A percentile compares a stretch with the other conserved stretches of the same genome.
Conservation (phyloP, 2,329 filamentous ascomycete species). For the Pestalotiopsis sp. region DNA sequence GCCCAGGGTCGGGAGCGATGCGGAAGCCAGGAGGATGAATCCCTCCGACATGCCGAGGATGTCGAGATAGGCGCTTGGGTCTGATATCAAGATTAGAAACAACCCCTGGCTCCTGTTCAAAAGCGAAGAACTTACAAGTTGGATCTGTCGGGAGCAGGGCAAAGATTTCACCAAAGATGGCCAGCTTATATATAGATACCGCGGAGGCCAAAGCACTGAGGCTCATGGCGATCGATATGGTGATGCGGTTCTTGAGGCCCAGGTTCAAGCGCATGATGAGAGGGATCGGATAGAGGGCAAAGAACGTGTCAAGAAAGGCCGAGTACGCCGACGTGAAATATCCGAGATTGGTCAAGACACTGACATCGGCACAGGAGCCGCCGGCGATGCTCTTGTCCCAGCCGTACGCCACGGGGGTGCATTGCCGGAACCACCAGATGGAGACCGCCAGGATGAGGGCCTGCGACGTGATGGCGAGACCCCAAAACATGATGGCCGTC, state of each 20-base stretch:
- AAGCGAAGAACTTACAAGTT: constrained; percentile 27
- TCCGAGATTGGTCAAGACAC: constrained; percentile 25
- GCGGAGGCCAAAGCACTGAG: constrained; percentile 29
- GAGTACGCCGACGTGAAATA: constrained; percentile 34
- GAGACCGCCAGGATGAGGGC: constrained; percentile 31
- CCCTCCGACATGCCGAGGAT: constrained; percentile 30
- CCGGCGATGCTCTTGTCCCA: not conserved
- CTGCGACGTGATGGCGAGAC: constrained; percentile 32
- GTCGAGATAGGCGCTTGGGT: constrained; percentile 27
- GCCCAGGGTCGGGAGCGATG: constrained; percentile 24
- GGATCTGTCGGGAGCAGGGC: constrained; percentile 26
- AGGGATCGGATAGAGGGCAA: constrained; percentile 33
- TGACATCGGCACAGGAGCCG: not conserved
- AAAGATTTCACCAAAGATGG: constrained; percentile 27
- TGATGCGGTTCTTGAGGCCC: constrained; percentile 27
- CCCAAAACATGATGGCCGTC: constrained; percentile 33
- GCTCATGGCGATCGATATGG: constrained; percentile 22
- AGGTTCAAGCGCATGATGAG: constrained; percentile 35
- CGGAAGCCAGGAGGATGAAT: constrained; percentile 23
- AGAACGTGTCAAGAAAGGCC: constrained; percentile 33
- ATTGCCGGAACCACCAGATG: constrained; percentile 13
- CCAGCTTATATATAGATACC: constrained; percentile 31
- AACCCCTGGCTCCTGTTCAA: too few species aligned
- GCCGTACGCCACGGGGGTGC: constrained; percentile 19
- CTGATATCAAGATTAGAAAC: constrained; percentile 11